Percentiles rank a stretch among this genome's conserved stretches.
Evolutionary conservation across 2,329 filamentous ascomycete species (phyloP).

Genomic region (Penicillium aurantiogriseum): DNA sequence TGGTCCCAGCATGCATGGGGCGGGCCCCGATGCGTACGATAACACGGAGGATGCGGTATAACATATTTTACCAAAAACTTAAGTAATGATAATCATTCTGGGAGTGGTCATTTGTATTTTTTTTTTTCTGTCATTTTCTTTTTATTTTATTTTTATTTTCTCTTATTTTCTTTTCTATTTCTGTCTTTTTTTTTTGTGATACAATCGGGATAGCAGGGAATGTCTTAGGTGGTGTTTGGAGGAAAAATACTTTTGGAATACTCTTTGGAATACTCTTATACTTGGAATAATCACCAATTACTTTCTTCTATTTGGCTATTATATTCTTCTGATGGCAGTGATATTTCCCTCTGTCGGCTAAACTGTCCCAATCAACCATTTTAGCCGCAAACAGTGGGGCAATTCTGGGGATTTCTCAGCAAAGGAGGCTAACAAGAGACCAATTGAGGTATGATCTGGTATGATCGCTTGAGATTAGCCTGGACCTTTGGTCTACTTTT

Average conservation of each 20-base stretch:
- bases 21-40: slow-evolving; percentile 37
- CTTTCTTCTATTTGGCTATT: background rate
- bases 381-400: slow-evolving; percentile 15
- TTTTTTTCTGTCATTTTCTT: slow-evolving; percentile 14
- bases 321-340: background rate
- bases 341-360: background rate
- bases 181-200: background rate
- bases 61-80: slow-evolving; percentile 16
- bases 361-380: background rate
- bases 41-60: slow-evolving; percentile 34
- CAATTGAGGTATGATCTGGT: background rate
- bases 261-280: background rate
- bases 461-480: slow-evolving; percentile 1
- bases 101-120: slow-evolving; percentile 13
- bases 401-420: background rate
- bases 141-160: slow-evolving; percentile 1
- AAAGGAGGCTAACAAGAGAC: background rate
- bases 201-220: background rate
- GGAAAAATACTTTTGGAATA: background rate
- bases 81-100: slow-evolving; percentile 33
- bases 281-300: background rate
- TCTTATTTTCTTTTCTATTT: background rate
- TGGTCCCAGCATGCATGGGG: slow-evolving; percentile 35
- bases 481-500: background rate
- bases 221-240: background rate